These are phyloP conservation scores for Colletotrichum brevisporum DNA, from an alignment of 2,329 filamentous ascomycete species.

Conservation along the genomic window DNA sequence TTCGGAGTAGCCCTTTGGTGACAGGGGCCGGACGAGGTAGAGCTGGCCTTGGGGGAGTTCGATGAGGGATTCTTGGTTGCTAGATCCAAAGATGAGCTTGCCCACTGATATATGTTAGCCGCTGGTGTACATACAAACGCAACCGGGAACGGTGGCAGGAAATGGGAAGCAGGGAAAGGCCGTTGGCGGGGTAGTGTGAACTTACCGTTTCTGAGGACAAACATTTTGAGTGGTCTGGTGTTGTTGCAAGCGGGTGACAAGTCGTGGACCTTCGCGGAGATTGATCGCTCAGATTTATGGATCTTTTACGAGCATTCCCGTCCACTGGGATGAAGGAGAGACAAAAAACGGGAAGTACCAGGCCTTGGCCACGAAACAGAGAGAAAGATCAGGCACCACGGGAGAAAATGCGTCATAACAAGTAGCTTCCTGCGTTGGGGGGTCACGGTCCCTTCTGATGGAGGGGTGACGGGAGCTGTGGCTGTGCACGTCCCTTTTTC, in stretches of 20 bases:
- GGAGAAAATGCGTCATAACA: constrained; percentile 50
- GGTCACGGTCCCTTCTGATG: constrained; percentile 32
- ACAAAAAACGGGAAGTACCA: constrained; percentile 26
- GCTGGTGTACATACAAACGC: not conserved
- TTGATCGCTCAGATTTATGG: constrained; percentile 29
- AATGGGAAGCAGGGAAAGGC: not conserved
- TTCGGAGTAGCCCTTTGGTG: constrained; percentile 97
- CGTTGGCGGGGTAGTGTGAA: constrained; percentile 40
- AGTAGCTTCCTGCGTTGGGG: constrained; percentile 36
- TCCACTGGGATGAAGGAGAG: constrained; percentile 20
- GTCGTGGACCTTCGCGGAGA: constrained; percentile 16
- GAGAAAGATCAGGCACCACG: constrained; percentile 32
- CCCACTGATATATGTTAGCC: constrained; percentile 71
- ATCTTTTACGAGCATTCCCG: constrained; percentile 30
- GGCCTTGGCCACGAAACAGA: constrained; percentile 36
- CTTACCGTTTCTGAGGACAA: constrained; percentile 56
- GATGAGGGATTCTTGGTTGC: constrained; percentile 91
- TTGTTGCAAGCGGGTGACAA: constrained; percentile 15
- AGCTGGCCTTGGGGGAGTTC: constrained; percentile 96
- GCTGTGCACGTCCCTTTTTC: constrained; percentile 44
- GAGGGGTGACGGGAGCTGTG: constrained; percentile 42
- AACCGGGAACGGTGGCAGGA: not conserved
- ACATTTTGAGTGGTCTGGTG: constrained; percentile 48
- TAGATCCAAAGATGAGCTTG: constrained; percentile 91
- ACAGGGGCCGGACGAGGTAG: constrained; percentile 94